These are phyloP conservation scores for Bauhinia variegata DNA, from an alignment of 306 rosid species.

Conservation along the genomic window DNA sequence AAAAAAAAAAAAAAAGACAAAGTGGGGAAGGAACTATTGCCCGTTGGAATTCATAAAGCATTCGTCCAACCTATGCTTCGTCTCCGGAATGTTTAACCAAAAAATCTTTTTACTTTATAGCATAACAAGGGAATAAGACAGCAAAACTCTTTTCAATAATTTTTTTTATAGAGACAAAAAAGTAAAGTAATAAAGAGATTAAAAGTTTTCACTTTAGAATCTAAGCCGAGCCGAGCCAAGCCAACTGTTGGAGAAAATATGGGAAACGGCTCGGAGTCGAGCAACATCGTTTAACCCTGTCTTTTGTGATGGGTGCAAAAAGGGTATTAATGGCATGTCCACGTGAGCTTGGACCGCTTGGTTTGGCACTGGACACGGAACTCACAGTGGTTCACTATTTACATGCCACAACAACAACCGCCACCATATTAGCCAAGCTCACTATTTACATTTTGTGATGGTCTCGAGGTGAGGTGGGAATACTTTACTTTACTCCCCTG, in stretches of 20 bases:
- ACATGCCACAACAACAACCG: no score
- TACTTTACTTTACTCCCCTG: no score
- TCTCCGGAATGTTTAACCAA: background rate
- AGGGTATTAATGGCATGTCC: no score
- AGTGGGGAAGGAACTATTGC: no score
- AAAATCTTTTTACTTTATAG: constrained; percentile 31
- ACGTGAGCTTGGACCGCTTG: no score
- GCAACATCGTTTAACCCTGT: background rate
- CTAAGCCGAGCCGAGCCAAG: constrained; percentile 34
- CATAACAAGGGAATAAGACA: constrained; percentile 35
- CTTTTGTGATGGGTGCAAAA: no score
- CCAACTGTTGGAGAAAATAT: background rate
- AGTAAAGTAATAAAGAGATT: background rate
- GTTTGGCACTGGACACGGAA: no score
- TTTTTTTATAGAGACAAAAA: background rate
- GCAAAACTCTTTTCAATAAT: constrained; percentile 34
- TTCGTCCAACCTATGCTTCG: constrained; percentile 6
- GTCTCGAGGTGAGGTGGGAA: no score
- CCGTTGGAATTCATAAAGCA: constrained; percentile 13
- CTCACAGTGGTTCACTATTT: no score
- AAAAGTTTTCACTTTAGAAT: background rate
- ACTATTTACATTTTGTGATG: no score
- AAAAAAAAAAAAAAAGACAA: no score
- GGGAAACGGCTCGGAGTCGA: background rate
- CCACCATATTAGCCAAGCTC: no score